These are phyloP conservation scores for Talaromyces wortmannii DNA, from an alignment of 495 filamentous ascomycete species.

Conservation along the genomic window DNA sequence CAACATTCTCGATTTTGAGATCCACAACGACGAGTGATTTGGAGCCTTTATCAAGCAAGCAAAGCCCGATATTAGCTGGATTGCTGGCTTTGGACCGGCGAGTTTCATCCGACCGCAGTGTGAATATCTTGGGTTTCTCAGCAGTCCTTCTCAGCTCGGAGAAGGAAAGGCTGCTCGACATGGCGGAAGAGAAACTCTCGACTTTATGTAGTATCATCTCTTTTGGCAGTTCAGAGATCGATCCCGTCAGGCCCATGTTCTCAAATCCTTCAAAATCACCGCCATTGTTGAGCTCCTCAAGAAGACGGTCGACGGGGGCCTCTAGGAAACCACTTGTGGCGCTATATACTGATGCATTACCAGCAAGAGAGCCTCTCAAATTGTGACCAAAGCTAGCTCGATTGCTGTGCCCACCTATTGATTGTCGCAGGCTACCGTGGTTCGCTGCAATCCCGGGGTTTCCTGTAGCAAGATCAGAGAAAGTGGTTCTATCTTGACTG, in stretches of 20 bases:
- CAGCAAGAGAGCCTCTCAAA: constrained; percentile 29
- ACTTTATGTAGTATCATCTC: constrained; percentile 71
- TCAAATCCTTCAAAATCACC: constrained; percentile 62
- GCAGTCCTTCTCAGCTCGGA: constrained; percentile 37
- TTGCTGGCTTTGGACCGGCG: constrained; percentile 17
- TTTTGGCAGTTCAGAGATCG: constrained; percentile 60
- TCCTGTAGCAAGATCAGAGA: constrained; percentile 58
- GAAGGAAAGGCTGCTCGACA: constrained; percentile 32
- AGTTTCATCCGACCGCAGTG: constrained; percentile 50
- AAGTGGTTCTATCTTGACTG: constrained; percentile 66
- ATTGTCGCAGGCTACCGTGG: constrained; percentile 58
- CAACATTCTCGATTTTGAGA: constrained; percentile 36
- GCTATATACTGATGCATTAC: constrained; percentile 34
- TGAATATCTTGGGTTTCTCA: constrained; percentile 54
- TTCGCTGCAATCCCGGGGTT: constrained; percentile 37
- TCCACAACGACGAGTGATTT: constrained; percentile 62
- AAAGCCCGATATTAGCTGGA: constrained; percentile 49
- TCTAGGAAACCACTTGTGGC: constrained; percentile 51
- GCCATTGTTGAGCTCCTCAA: constrained; percentile 62
- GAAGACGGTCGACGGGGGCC: constrained; percentile 60
- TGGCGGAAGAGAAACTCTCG: constrained; percentile 59
- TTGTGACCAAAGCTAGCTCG: constrained; percentile 54
- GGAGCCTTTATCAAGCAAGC: constrained; percentile 61
- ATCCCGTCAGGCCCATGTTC: constrained; percentile 64
- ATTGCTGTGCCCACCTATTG: constrained; percentile 61